Evolutionary conservation across 2,329 filamentous ascomycete species (phyloP).

Genomic region (Colletotrichum falcatum): DNA sequence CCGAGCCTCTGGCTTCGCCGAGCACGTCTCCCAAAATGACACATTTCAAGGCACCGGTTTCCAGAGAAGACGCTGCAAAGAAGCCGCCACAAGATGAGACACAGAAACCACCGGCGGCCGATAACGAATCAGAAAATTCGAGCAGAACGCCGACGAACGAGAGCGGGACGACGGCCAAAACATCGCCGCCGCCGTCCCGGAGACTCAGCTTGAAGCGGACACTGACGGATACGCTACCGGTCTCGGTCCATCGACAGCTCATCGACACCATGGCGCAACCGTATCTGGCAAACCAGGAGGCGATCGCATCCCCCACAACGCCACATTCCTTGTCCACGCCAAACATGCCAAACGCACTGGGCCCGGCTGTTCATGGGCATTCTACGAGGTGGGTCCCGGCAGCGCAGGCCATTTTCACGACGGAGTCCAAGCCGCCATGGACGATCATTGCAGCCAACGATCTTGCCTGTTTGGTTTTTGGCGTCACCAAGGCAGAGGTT

Average conservation of each 20-base stretch:
- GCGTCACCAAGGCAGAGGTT: conserved; percentile 96
- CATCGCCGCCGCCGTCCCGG: conserved; percentile 67
- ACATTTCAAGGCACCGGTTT: conserved; percentile 22
- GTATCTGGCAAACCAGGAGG: conserved; percentile 70
- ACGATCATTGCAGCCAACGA: conserved; percentile 98
- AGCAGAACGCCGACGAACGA: conserved; percentile 68
- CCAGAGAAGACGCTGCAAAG: conserved; percentile 30
- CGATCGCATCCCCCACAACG: conserved; percentile 58
- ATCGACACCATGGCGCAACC: conserved; percentile 88
- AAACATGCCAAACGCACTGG: conserved; percentile 60
- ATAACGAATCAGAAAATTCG: conserved; percentile 59
- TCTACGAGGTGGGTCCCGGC: conserved; percentile 90
- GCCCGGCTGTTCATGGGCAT: conserved; percentile 82
- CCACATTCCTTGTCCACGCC: conserved; percentile 55
- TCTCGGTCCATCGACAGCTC: conserved; percentile 83
- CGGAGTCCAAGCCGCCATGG: conserved; percentile 90
- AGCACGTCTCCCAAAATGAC: conserved; percentile 50
- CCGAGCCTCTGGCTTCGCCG: conserved; percentile 58
- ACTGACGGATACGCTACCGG: conserved; percentile 83
- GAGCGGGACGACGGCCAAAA: conserved; percentile 63
- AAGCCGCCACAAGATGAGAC: conserved; percentile 33
- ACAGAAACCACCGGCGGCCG: conserved; percentile 42
- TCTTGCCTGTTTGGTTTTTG: conserved; percentile 95
- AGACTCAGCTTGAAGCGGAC: conserved; percentile 83
- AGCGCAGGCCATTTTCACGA: conserved; percentile 97